Evolutionary conservation across 2,329 filamentous ascomycete genomes (phyloP).

Genomic region (Teratosphaeria epicoccoides): DNA sequence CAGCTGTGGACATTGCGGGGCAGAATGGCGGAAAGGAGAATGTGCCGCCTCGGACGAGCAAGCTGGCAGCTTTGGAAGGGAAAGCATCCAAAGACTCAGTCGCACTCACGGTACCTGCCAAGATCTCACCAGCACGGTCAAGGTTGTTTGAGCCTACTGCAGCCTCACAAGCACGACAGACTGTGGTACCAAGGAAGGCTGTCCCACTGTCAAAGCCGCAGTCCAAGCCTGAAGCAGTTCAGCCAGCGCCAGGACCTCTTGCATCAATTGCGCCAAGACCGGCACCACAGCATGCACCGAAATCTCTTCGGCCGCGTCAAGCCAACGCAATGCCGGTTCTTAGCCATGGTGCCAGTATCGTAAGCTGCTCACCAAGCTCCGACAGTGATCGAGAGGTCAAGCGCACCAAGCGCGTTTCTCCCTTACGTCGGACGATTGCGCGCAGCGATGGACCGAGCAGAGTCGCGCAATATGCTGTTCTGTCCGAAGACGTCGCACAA

Average conservation of each 20-base stretch:
- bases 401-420: not conserved
- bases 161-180: constrained; percentile 13
- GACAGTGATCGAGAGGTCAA: not conserved
- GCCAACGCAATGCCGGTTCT: not conserved
- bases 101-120: not conserved
- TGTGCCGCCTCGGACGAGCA: constrained; percentile 37
- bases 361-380: not conserved
- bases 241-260: not conserved
- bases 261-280: not conserved
- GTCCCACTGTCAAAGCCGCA: constrained; percentile 6
- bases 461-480: not conserved
- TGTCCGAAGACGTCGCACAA: constrained; percentile 35
- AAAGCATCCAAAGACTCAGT: not conserved
- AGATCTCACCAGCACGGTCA: constrained; percentile 1
- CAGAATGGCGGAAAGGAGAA: constrained; percentile 53
- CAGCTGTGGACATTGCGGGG: constrained; percentile 41
- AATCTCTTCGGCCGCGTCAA: not conserved
- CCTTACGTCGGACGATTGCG: not conserved
- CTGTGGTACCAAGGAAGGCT: constrained; percentile 8
- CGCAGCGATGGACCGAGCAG: not conserved
- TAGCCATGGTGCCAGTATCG: constrained; percentile 4
- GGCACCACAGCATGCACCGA: not conserved
- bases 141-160: constrained; percentile 15
- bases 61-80: not conserved
- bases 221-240: not conserved